Conservation (phyloP, 208 protist species). For the Leishmania arabica region DNA sequence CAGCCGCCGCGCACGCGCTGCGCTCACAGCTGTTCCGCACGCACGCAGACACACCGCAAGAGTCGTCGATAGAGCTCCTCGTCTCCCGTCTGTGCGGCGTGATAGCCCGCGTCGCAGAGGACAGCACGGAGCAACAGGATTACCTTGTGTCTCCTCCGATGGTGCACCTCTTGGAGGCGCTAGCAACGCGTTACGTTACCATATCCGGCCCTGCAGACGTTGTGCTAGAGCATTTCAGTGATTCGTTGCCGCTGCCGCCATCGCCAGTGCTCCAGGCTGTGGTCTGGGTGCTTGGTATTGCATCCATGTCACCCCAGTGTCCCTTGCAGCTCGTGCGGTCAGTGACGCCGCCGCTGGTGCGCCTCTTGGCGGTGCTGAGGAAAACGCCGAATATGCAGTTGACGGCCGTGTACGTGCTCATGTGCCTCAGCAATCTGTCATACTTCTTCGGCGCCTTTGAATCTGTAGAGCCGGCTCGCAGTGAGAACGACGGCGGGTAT, state of each 20-base stretch:
- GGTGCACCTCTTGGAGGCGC: slow-evolving; percentile 16
- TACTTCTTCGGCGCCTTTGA: slow-evolving; percentile 74
- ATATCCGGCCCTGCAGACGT: not conserved
- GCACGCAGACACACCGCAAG: not conserved
- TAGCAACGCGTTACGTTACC: slow-evolving; percentile 24
- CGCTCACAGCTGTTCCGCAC: slow-evolving; percentile 17
- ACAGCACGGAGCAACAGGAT: slow-evolving; percentile 30
- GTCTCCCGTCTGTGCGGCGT: slow-evolving; percentile 45
- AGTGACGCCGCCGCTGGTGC: slow-evolving; percentile 44
- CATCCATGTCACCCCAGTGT: slow-evolving; percentile 55
- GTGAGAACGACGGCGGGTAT: not conserved
- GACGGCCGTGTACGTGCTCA: slow-evolving; percentile 71
- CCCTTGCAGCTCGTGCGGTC: slow-evolving; percentile 42
- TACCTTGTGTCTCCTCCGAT: slow-evolving; percentile 33
- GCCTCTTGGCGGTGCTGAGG: slow-evolving; percentile 52
- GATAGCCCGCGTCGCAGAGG: slow-evolving; percentile 46
- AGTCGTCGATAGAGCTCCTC: slow-evolving; percentile 41
- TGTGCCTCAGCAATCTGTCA: slow-evolving; percentile 84
- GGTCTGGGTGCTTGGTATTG: slow-evolving; percentile 75
- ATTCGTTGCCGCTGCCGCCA: slow-evolving; percentile 15
- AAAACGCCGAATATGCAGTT: slow-evolving; percentile 31
- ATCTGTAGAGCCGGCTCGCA: slow-evolving; percentile 12
- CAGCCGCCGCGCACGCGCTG: slow-evolving; percentile 41
- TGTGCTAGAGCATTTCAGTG: not conserved
- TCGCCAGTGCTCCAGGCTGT: slow-evolving; percentile 49